A percentile compares a stretch with the other conserved stretches of the same genome.
These are phyloP conservation scores for Lasiodiplodia citricola DNA, from an alignment of 2,329 filamentous ascomycete species.

Conservation along the genomic window DNA sequence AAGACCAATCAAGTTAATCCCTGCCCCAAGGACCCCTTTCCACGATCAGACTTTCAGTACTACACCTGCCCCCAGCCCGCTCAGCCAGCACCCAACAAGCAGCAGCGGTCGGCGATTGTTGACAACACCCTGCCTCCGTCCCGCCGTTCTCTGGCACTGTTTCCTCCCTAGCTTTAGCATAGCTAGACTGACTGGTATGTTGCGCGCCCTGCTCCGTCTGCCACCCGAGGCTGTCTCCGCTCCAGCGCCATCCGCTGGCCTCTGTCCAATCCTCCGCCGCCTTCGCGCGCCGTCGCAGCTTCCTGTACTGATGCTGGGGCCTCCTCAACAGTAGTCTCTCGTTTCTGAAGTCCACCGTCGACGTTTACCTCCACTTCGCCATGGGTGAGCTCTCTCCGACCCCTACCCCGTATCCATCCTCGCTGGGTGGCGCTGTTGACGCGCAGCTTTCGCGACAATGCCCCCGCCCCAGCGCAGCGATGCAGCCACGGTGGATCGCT, in stretches of 20 bases:
- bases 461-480: not conserved
- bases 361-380: slow-evolving; percentile 39
- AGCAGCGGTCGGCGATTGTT: slow-evolving; percentile 25
- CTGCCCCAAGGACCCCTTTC: slow-evolving; percentile 27
- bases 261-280: slow-evolving; percentile 24
- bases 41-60: slow-evolving; percentile 26
- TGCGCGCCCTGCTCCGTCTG: slow-evolving; percentile 29
- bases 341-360: slow-evolving; percentile 37
- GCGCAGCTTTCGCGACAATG: slow-evolving; percentile 7
- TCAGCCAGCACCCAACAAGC: slow-evolving; percentile 22
- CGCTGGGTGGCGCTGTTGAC: not conserved
- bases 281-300: slow-evolving; percentile 27
- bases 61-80: slow-evolving; percentile 26
- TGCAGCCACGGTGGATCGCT: not conserved
- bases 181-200: slow-evolving; percentile 45
- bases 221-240: slow-evolving; percentile 30
- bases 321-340: slow-evolving; percentile 40
- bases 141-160: slow-evolving; percentile 33
- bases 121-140: slow-evolving; percentile 33
- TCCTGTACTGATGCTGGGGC: slow-evolving; percentile 33
- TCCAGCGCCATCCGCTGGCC: slow-evolving; percentile 39
- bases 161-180: slow-evolving; percentile 36
- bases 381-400: slow-evolving; percentile 42
- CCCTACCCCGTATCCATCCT: slow-evolving; percentile 16
- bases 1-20: slow-evolving; percentile 28